Evolutionary conservation across 352 stramenopile genomes (phyloP).

Genomic region (Thraustochytrium sp.): DNA sequence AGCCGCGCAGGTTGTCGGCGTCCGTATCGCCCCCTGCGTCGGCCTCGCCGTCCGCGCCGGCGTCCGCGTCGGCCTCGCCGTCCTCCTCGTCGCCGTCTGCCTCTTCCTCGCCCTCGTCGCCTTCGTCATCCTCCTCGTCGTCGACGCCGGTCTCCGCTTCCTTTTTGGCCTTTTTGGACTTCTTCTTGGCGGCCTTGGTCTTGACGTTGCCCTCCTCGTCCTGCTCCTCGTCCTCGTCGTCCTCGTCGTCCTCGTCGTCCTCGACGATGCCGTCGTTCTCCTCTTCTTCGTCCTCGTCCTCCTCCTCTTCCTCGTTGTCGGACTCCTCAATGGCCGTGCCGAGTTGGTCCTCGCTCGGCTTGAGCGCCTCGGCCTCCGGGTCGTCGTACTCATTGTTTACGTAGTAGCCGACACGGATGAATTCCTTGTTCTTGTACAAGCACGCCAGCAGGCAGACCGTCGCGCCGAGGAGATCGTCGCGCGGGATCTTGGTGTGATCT

Average conservation of each 20-base stretch:
- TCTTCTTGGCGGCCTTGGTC: not conserved
- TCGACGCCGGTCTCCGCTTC: not conserved
- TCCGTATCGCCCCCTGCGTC: not conserved
- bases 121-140: not conserved
- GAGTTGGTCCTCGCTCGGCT: conserved; percentile 9
- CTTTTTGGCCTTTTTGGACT: not conserved
- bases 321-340: not conserved
- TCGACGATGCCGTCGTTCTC: conserved; percentile 20
- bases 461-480: conserved; percentile 94
- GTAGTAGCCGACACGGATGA: conserved; percentile 95
- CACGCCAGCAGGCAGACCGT: conserved; percentile 97
- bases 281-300: conserved; percentile 12
- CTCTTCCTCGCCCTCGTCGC: not conserved
- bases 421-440: conserved; percentile 92
- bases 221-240: not conserved
- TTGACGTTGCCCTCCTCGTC: not conserved
- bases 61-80: not conserved
- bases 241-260: conserved; percentile 21
- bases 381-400: conserved; percentile 98
- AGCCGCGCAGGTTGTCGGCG: not conserved
- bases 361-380: conserved; percentile 8
- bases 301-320: conserved; percentile 9
- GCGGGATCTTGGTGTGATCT: conserved; percentile 79
- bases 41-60: not conserved
- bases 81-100: conserved; percentile 44